These are phyloP conservation scores for Saccharomycopsis fibuligera DNA, from an alignment of 805 yeast species.

Conservation along the genomic window DNA sequence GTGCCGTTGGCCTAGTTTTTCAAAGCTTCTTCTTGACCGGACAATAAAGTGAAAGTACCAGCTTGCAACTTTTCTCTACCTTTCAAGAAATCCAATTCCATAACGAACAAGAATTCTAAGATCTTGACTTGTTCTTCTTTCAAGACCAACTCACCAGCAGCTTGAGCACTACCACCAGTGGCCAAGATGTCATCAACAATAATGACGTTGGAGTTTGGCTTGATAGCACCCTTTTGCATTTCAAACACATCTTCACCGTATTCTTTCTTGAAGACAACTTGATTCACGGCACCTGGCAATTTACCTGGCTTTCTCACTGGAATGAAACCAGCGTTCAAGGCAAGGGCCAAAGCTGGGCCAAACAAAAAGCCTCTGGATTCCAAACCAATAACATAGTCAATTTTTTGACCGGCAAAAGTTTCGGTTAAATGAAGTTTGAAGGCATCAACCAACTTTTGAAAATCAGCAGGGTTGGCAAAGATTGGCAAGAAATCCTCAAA, in stretches of 20 bases:
- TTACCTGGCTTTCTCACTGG: constrained; percentile 96
- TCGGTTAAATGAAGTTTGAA: constrained; percentile 67
- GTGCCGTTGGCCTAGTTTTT: constrained; percentile 24
- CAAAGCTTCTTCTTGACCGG: constrained; percentile 63
- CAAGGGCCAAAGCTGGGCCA: constrained; percentile 93
- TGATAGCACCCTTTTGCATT: constrained; percentile 77
- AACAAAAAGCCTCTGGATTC: constrained; percentile 96
- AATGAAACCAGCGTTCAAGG: constrained; percentile 81
- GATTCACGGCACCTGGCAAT: constrained; percentile 76
- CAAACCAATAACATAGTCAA: constrained; percentile 88
- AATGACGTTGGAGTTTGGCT: constrained; percentile 72
- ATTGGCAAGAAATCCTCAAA: constrained; percentile 97
- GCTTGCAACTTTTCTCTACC: constrained; percentile 85
- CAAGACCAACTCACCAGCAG: constrained; percentile 79
- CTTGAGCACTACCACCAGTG: constrained; percentile 94
- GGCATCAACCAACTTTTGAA: constrained; percentile 75
- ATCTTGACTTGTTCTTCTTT: constrained; percentile 60
- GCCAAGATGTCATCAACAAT: constrained; percentile 96
- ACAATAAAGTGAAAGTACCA: constrained; percentile 82
- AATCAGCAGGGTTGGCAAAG: constrained; percentile 73
- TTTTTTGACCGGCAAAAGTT: constrained; percentile 42
- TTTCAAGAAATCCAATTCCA: constrained; percentile 92
- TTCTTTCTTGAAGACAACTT: constrained; percentile 79
- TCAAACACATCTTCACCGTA: constrained; percentile 89
- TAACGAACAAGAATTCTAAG: constrained; percentile 76